Evolutionary conservation across 106 monocot genomes (phyloP).

Genomic region (Allium cepa): DNA sequence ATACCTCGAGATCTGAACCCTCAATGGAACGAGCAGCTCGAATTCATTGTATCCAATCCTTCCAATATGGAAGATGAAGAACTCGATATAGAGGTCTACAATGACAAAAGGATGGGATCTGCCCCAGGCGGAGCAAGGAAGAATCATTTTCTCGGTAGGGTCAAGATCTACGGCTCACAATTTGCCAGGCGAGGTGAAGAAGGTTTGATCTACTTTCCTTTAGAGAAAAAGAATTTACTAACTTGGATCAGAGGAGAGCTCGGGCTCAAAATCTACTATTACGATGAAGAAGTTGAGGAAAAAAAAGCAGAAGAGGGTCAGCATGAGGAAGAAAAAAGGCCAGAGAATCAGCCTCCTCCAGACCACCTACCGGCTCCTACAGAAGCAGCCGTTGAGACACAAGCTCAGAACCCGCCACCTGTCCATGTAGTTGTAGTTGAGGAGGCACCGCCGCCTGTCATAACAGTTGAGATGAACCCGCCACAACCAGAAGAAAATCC

Average conservation of each 20-base stretch:
- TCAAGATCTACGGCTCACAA: slow-evolving; percentile 76
- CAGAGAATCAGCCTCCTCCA: background rate
- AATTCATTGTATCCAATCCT: slow-evolving; percentile 71
- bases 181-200: slow-evolving; percentile 67
- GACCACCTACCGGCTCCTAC: slow-evolving; percentile 49
- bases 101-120: slow-evolving; percentile 47
- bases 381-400: slow-evolving; percentile 75
- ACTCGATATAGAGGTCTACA: slow-evolving; percentile 78
- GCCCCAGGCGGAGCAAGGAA: slow-evolving; percentile 32
- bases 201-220: slow-evolving; percentile 82
- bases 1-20: slow-evolving; percentile 62
- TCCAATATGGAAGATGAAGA: slow-evolving; percentile 58
- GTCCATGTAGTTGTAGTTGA: slow-evolving; percentile 26
- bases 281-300: slow-evolving; percentile 34
- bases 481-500: slow-evolving; percentile 11
- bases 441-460: slow-evolving; percentile 20
- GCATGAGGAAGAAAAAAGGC: background rate
- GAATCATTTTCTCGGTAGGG: slow-evolving; percentile 87
- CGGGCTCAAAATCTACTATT: slow-evolving; percentile 83
- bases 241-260: slow-evolving; percentile 94
- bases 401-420: slow-evolving; percentile 26
- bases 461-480: slow-evolving; percentile 2
- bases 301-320: slow-evolving; percentile 14
- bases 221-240: slow-evolving; percentile 73
- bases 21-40: slow-evolving; percentile 75